phyloP scores from a whole-genome alignment of 768 basidiomycete species.

The Cystobasidium ongulense region DNA sequence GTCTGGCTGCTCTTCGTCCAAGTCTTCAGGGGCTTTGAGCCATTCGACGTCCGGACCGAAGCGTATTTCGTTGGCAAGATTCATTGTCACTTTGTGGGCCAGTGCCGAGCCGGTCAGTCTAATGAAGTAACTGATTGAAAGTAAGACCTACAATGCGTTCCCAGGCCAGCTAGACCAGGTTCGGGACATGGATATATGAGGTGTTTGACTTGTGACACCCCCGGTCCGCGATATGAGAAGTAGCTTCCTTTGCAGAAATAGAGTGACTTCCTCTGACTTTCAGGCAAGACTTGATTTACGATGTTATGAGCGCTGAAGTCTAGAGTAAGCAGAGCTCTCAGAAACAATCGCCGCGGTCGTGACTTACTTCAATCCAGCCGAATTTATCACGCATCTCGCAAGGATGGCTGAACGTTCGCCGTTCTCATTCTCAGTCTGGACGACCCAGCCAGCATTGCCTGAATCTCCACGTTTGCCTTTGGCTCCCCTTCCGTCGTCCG shows the following conservation, averaged over 20 bases:
- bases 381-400: constrained; percentile 69
- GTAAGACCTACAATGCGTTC: constrained; percentile 67
- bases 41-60: constrained; percentile 93
- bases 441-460: constrained; percentile 70
- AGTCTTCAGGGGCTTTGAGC: constrained; percentile 52
- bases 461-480: constrained; percentile 42
- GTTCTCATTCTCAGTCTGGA: constrained; percentile 61
- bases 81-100: constrained; percentile 52
- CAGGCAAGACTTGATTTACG: constrained; percentile 38
- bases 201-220: constrained; percentile 58
- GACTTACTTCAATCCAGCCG: constrained; percentile 57
- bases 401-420: constrained; percentile 57
- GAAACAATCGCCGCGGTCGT: neutral
- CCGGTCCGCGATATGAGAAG: constrained; percentile 74
- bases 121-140: neutral
- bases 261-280: constrained; percentile 45
- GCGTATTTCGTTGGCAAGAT: constrained; percentile 69
- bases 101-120: neutral
- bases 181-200: constrained; percentile 86
- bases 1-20: constrained; percentile 53
- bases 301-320: constrained; percentile 39
- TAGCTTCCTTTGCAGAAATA: constrained; percentile 80
- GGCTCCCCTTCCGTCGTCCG: constrained; percentile 35
- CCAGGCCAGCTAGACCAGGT: constrained; percentile 64
- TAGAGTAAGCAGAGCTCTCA: neutral